A percentile compares a stretch with the other conserved stretches of the same genome.
phyloP scores from a whole-genome alignment of 1,284 basidiomycete genomes.

The Ceratobasidium sp. region DNA sequence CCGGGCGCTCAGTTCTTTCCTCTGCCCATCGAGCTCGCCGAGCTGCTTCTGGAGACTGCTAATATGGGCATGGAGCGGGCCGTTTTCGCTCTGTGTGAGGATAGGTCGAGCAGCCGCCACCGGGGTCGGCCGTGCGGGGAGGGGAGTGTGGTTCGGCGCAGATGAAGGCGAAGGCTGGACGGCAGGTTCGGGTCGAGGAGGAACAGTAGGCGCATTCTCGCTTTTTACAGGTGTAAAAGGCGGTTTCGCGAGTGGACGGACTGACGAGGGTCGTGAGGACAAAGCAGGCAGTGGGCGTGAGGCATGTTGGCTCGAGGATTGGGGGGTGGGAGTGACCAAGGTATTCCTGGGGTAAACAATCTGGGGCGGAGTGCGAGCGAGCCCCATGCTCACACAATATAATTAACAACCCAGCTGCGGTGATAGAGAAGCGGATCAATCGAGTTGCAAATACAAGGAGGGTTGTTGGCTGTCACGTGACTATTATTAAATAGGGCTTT shows the following conservation, averaged over 20 bases:
- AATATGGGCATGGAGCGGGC: conserved; percentile 27
- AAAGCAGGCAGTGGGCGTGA: background rate
- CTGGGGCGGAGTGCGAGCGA: conserved; percentile 29
- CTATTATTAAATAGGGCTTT: background rate
- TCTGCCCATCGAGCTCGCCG: conserved; percentile 17
- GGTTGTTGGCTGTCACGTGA: conserved; percentile 19
- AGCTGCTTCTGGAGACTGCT: conserved; percentile 32
- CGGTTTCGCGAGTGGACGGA: background rate
- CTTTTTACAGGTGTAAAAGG: conserved; percentile 13
- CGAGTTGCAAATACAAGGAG: background rate
- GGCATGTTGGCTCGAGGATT: background rate
- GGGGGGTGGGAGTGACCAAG: background rate
- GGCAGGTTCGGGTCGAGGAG: background rate
- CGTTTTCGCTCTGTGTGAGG: conserved; percentile 11
- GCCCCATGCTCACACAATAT: conserved; percentile 18
- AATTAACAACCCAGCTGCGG: background rate
- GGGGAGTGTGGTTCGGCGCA: background rate
- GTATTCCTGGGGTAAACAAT: conserved; percentile 20
- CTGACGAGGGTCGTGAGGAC: conserved; percentile 3
- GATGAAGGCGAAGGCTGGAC: background rate
- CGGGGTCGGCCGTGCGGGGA: conserved; percentile 16
- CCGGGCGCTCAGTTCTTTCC: background rate
- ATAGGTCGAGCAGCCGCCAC: conserved; percentile 29
- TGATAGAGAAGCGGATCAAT: conserved; percentile 6
- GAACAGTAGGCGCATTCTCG: background rate